Evolutionary conservation across 176 grass and related monocot genomes (phyloP).

Genomic region (Neostapfia colusana): DNA sequence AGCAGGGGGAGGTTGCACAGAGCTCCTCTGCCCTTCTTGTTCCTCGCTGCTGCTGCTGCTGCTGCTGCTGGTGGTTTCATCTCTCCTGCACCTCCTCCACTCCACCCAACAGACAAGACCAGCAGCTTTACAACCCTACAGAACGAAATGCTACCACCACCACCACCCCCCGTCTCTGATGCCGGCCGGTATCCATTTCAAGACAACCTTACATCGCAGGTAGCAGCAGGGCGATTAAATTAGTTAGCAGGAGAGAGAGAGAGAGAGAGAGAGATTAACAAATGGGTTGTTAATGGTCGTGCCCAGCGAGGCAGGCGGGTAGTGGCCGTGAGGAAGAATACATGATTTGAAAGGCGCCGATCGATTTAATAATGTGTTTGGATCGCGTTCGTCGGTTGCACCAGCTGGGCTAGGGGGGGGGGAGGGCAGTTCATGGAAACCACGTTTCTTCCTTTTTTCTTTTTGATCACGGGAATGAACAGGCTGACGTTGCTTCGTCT

Average conservation of each 20-base stretch:
- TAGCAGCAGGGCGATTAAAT: conserved; percentile 17
- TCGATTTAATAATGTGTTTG: background rate
- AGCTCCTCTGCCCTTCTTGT: conserved; percentile 30
- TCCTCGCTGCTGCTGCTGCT: background rate
- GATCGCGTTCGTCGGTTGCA: conserved; percentile 27
- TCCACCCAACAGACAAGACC: background rate
- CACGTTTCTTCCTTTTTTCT: conserved; percentile 35
- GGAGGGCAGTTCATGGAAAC: conserved; percentile 35
- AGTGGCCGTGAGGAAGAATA: conserved; percentile 40
- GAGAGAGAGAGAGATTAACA: conserved; percentile 32
- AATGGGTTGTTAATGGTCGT: conserved; percentile 34
- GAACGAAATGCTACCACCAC: background rate
- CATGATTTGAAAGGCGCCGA: conserved; percentile 44
- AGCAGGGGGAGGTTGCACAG: conserved; percentile 40
- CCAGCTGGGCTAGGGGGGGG: conserved; percentile 12
- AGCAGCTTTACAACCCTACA: conserved; percentile 26
- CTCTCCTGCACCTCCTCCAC: background rate
- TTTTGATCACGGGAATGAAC: conserved; percentile 36
- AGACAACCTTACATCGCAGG: background rate
- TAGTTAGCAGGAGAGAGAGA: background rate
- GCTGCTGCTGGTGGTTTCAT: conserved; percentile 25
- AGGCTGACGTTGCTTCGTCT: conserved; percentile 30
- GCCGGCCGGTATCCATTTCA: conserved; percentile 9
- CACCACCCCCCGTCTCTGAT: background rate
- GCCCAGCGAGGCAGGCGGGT: conserved; percentile 40